Evolutionary conservation across 352 stramenopile species (phyloP).

Genomic region (Phytophthora citricola): DNA sequence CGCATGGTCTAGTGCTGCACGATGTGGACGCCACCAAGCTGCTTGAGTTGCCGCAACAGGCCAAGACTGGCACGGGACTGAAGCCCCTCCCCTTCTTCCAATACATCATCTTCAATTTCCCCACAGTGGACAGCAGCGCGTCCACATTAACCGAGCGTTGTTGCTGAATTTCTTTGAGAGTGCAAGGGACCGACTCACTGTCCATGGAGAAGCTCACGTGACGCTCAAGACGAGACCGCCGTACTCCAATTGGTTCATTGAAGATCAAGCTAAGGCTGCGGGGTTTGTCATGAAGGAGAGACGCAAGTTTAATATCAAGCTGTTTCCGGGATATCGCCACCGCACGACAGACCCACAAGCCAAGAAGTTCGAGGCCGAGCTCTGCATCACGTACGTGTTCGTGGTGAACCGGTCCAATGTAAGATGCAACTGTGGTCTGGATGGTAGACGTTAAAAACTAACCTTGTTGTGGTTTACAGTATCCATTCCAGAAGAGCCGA

Average conservation of each 20-base stretch:
- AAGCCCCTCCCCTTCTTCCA: conserved; percentile 68
- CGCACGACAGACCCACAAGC: conserved; percentile 87
- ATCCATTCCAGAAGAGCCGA: conserved; percentile 42
- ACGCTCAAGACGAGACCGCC: conserved; percentile 87
- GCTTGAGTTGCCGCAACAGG: conserved; percentile 47
- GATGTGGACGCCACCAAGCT: conserved; percentile 87
- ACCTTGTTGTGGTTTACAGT: conserved; percentile 25
- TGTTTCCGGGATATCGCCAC: conserved; percentile 89
- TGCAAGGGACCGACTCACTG: conserved; percentile 62
- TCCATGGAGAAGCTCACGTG: conserved; percentile 78
- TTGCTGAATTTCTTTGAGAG: conserved; percentile 88
- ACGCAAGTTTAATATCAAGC: conserved; percentile 68
- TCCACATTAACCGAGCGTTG: conserved; percentile 87
- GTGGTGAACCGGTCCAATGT: conserved; percentile 86
- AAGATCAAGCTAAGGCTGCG: conserved; percentile 75
- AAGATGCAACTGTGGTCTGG: conserved; percentile 1
- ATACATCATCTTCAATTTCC: conserved; percentile 92
- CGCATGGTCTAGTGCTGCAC: conserved; percentile 66
- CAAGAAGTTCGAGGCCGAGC: conserved; percentile 84
- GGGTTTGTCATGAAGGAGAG: conserved; percentile 85
- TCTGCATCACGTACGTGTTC: conserved; percentile 89
- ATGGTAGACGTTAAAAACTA: background rate
- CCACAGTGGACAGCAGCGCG: conserved; percentile 87
- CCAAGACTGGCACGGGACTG: conserved; percentile 26
- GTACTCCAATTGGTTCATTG: conserved; percentile 90